Base-by-base conservation (phyloP, 1,284 basidiomycete species). In the Serendipita sp. region DNA sequence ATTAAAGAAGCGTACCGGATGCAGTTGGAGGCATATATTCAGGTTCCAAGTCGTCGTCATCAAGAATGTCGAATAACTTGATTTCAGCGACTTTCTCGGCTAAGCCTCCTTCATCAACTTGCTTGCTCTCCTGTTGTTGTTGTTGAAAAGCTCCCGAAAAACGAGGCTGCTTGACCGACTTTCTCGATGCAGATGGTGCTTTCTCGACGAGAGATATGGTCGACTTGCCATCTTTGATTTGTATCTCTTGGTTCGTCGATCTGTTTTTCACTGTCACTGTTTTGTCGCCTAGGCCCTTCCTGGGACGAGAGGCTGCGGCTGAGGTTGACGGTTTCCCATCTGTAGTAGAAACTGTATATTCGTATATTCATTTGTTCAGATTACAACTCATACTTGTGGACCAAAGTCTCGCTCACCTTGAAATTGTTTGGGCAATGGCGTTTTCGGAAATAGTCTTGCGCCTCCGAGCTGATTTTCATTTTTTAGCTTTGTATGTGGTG, bases 121-220 rank as follows among this genome's bases (percentile, higher is more conserved):
- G 45, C n/a, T 49, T 49, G 2, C 5, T n/a, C 5, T 44, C 8
- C 17, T 38, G 38, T 22, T 22, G 22, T 22, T 22, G 22, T 22
- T 22, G 38, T 38, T 13, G 17, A 15, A 49, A n/a, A 15, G 17
- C 47, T 49, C 8, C 47, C 17, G 53, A 58, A 8, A 58, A n/a
- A n/a, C 53, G 53, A 32, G 53, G 53, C 30, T 35, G 53, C 34
- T 58, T 58, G 15, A 58, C 30, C 30, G 53, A 58, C 30, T 58
- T 58, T n/a, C 53, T 29, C 15, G 53, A 58, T n/a, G 53, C 53
- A 58, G 53, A 58, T 10, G 53, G 22, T 10, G 53, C 22, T 58
- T 58, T 58, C 30, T 58, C 53, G 15, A 26, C 29, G 15, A 58
- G 17, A 34, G 30, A n/a, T n/a, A 58, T n/a, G 30, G 53, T 58